Evolutionary conservation across 2,329 filamentous ascomycete species (phyloP).

Genomic region (Zymoseptoria pseudotritici): DNA sequence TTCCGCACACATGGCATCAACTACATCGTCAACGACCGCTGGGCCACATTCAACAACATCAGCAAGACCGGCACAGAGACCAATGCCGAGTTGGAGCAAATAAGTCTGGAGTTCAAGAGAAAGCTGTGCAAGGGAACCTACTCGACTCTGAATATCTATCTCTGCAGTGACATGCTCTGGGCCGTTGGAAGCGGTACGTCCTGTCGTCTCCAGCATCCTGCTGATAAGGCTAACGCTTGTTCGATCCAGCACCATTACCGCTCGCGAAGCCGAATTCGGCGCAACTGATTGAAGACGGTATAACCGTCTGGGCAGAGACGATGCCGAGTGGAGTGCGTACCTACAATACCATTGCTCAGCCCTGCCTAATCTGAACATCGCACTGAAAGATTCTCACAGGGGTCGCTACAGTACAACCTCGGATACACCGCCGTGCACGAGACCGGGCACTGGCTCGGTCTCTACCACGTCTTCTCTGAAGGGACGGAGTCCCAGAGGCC

Average conservation of each 20-base stretch:
- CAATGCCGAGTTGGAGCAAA: not conserved
- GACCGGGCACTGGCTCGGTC: conserved; percentile 33
- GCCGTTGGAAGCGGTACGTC: not conserved
- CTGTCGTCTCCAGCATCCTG: not conserved
- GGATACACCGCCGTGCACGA: conserved; percentile 37
- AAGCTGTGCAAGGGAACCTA: not conserved
- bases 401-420: no score
- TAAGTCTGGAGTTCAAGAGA: not conserved
- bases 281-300: no score
- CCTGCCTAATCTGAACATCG: no score
- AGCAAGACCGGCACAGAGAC: conserved; percentile 31
- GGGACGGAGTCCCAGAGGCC: not conserved
- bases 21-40: not conserved
- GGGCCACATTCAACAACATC: conserved; percentile 26
- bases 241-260: not conserved
- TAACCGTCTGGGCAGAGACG: not conserved
- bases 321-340: not conserved
- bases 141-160: not conserved
- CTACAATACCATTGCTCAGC: no score
- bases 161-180: not conserved
- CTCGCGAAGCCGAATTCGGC: no score
- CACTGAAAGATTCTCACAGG: no score
- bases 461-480: conserved; percentile 6
- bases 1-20: conserved; percentile 29
- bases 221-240: not conserved